Percentiles rank a stretch among this genome's conserved stretches.
Evolutionary conservation across 352 stramenopile species (phyloP).

Genomic region (Nothophytophthora sp.): DNA sequence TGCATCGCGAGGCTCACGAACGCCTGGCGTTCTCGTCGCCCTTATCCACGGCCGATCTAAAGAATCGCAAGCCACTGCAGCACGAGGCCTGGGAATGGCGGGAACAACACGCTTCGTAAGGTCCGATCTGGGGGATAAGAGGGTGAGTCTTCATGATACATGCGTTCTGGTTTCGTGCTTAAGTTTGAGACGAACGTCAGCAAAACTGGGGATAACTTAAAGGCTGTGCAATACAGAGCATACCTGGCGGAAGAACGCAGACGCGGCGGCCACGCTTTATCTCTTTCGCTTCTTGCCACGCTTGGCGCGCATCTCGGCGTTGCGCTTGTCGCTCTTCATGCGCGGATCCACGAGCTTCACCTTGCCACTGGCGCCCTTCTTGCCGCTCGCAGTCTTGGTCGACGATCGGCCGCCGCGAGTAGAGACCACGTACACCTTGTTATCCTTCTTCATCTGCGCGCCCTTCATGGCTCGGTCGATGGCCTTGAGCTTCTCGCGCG

Average conservation of each 20-base stretch:
- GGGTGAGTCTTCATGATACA: constrained; percentile 22
- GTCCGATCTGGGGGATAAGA: background rate
- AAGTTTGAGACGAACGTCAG: too few species aligned
- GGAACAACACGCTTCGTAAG: constrained; percentile 13
- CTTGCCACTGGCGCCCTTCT: constrained; percentile 84
- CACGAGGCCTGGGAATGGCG: constrained; percentile 58
- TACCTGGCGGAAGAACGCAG: constrained; percentile 26
- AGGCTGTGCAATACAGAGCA: constrained; percentile 22
- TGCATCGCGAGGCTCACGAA: constrained; percentile 46
- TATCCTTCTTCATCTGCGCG: constrained; percentile 87
- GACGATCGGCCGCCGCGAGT: constrained; percentile 55
- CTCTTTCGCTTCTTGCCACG: constrained; percentile 88
- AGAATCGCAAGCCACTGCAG: constrained; percentile 9
- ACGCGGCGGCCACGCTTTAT: constrained; percentile 26
- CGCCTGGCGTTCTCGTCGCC: constrained; percentile 21
- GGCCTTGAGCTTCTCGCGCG: constrained; percentile 97
- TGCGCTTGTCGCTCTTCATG: constrained; percentile 97
- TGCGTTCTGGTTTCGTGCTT: constrained; percentile 25
- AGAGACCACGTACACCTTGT: constrained; percentile 98
- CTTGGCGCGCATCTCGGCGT: constrained; percentile 80
- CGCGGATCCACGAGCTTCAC: constrained; percentile 98
- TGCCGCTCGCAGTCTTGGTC: constrained; percentile 58
- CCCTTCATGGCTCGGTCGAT: constrained; percentile 98
- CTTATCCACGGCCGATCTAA: constrained; percentile 1
- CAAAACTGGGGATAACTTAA: constrained; percentile 67